Evolutionary conservation across 352 stramenopile genomes (phyloP), one percentile per base, ranked within the genome.

Genomic region (Pythium brassicae): DNA sequence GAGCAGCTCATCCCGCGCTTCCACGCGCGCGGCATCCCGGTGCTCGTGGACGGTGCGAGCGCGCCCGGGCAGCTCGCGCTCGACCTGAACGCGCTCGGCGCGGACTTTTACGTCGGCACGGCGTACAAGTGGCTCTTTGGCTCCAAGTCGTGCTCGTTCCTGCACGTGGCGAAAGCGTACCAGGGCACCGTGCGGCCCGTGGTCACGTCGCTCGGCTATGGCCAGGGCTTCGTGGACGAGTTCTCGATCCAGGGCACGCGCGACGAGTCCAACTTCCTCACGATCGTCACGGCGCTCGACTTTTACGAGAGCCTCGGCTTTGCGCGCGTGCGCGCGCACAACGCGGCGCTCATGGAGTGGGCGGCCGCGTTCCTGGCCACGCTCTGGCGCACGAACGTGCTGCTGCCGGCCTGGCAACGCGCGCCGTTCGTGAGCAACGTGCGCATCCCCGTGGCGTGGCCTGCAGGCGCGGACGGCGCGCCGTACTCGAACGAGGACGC

Each of bases 81-180:
- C 23, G 83, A 91, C 50, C 49, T 94, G 34, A 76, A 76, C 43
- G 61, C 78, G 50, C 67, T 92, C 6, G 65, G 72, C 25, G 79
- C 79, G 1, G 84, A 94, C 59, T 94, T 92, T 53, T 94, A 94
- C 66, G 84, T 94, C 0, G 84, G 84, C 42, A 92, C 68, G 23
- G 74, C 72, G 23, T 91, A 92, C 73, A 94, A 94, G 59, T 94
- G 84, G 84, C 72, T 94, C 11, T 92, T 92, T 55, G 79, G 78
- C 12, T 92, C 82, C 68, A 94, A 94, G 66, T 89, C 77, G 0
- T 90, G 80, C 57, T 87, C 82, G 20, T 92, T 94, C 63, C 61
- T 94, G 59, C 86, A 92, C 58, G 84, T 94, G n/a, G 72, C 65
- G 53, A 92, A 91, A 63, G 62, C 83, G 54, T 86, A 89, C 61